Evolutionary conservation across 1,284 basidiomycete genomes (phyloP), one percentile per base, ranked within the genome.

Genomic region (Pseudozyma sp.): DNA sequence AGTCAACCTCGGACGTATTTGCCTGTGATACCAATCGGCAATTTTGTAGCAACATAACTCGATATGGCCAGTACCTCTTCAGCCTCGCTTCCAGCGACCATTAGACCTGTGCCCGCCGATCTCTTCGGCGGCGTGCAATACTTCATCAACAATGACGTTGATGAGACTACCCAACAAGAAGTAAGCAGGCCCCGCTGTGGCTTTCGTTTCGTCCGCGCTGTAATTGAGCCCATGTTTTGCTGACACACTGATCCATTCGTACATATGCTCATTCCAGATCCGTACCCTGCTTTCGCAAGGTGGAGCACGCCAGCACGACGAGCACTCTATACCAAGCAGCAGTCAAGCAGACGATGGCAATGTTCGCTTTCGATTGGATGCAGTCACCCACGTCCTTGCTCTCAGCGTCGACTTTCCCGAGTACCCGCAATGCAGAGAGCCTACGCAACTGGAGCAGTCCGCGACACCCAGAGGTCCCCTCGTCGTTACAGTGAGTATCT

Each of bases 341-440:
- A 61, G 55, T 56, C 33, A 42, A 16, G 39, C 50, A 13, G 24
- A 33, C 17, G 14, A 5, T 6, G 24, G 37, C n/a, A 19, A 29
- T 6, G 16, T 48, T 13, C 63, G 69, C 42, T 76, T 76, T 33
- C 49, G 43, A 8, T 54, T 79, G 61, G 77, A 58, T 67, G 75
- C 58, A 54, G 81, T 85, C 45, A 86, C 85, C 4, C 85, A 86
- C 60, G 78, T 86, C 56, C 80, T 87, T 61, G 88, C 89, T 16
- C 87, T 88, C 78, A 87, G 89, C 13, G 78, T 86, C 47, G 85
- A 87, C 50, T 90, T 90, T 75, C 88, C 89, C 45, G 88, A 89
- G 13, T 78, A 78, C 51, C 39, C 52, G 30, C 45, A 58, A 11
- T 77, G 75, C 45, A 52, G 43, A 34, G 75, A 77, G 35, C 70